phyloP scores from a whole-genome alignment of 176 grass and related monocot species.

The Lolium multiflorum region DNA sequence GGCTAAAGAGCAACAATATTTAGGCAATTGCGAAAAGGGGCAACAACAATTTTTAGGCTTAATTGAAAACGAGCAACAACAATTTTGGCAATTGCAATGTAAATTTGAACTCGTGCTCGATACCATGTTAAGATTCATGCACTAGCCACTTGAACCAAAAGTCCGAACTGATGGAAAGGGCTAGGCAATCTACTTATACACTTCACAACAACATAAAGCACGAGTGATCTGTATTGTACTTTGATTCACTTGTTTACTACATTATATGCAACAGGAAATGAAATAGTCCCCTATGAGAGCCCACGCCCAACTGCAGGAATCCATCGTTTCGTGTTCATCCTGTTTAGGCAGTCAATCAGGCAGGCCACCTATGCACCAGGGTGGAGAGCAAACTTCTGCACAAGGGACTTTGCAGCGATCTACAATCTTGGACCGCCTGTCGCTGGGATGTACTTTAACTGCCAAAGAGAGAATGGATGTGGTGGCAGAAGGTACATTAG shows the following conservation, averaged over 20 bases:
- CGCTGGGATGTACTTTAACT: slow-evolving; percentile 84
- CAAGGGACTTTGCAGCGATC: slow-evolving; percentile 68
- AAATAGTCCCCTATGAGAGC: slow-evolving; percentile 83
- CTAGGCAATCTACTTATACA: too few species aligned
- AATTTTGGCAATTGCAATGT: too few species aligned
- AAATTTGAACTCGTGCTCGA: too few species aligned
- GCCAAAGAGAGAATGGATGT: slow-evolving; percentile 89
- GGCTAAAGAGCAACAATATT: too few species aligned
- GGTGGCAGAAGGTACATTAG: slow-evolving; percentile 84
- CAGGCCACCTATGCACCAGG: slow-evolving; percentile 75
- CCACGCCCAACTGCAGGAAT: slow-evolving; percentile 81
- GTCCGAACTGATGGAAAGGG: too few species aligned
- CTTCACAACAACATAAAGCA: too few species aligned
- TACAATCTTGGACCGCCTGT: slow-evolving; percentile 78
- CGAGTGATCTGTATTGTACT: neutral
- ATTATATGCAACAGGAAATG: slow-evolving; percentile 67
- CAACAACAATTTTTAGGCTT: too few species aligned
- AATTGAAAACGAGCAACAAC: too few species aligned
- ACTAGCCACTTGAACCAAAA: too few species aligned
- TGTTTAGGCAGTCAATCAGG: slow-evolving; percentile 72
- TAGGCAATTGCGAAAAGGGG: too few species aligned
- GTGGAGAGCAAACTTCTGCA: slow-evolving; percentile 88
- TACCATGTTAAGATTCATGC: too few species aligned
- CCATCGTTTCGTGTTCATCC: slow-evolving; percentile 83
- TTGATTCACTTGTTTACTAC: slow-evolving; percentile 24